Evolutionary conservation across 495 filamentous ascomycete species (phyloP).

Genomic region (Penicillium egyptiacum): DNA sequence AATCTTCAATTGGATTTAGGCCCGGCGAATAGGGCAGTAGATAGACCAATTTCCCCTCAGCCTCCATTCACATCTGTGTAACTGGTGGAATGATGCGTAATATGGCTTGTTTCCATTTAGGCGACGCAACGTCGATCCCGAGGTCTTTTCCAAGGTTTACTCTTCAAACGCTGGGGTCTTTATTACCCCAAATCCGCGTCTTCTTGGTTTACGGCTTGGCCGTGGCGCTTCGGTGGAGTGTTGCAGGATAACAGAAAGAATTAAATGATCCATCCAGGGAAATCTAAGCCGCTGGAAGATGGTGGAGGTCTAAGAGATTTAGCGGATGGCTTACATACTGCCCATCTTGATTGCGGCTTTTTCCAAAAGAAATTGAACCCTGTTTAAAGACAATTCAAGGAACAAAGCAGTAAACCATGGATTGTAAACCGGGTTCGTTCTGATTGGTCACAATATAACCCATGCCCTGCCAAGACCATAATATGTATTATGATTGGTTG

Average conservation of each 20-base stretch:
- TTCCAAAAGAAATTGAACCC: not conserved
- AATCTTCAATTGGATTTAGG: too few species aligned
- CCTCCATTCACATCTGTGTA: too few species aligned
- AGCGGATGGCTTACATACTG: not conserved
- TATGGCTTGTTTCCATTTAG: not conserved
- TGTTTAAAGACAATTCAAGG: not conserved
- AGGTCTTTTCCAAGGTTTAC: not conserved
- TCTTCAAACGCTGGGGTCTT: not conserved
- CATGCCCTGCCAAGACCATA: conserved; percentile 10
- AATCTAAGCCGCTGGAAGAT: not conserved
- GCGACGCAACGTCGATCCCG: not conserved
- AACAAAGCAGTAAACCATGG: not conserved
- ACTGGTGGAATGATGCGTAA: too few species aligned
- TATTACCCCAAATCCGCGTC: not conserved
- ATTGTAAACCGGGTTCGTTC: not conserved
- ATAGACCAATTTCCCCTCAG: too few species aligned
- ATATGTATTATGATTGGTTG: conserved; percentile 6
- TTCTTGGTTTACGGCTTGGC: not conserved
- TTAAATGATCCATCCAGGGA: not conserved
- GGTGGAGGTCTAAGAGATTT: not conserved
- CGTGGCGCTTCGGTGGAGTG: not conserved
- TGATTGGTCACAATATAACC: not conserved
- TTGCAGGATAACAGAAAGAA: not conserved
- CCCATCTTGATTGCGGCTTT: too few species aligned
- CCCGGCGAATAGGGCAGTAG: too few species aligned